Base-by-base conservation (phyloP, 2,329 filamentous ascomycete genomes). In the Sporothrix globosa region DNA sequence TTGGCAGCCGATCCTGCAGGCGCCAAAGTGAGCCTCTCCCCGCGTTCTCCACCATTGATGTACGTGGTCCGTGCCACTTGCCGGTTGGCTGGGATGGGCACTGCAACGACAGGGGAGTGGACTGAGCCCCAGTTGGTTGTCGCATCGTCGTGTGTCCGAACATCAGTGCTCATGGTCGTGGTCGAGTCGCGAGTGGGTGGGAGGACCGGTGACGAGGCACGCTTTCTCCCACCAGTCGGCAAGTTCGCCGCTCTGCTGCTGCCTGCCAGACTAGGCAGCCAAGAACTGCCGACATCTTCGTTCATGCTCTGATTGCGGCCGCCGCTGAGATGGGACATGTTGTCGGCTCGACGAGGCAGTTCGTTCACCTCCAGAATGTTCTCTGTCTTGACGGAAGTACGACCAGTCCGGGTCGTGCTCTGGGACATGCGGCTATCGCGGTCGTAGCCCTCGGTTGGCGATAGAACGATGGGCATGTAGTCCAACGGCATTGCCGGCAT, bases 131-230 rank as follows among this genome's bases (percentile, higher is more conserved):
- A 85, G 71, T 82, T 80, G 19, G 82, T 82, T 5, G 78, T 81
- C 1, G 76, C 77, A 61, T 84, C 82, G 39, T 84, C 83, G 14
- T 77, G 74, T 1, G 76, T 76, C 50, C 77, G 77, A 34, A 76
- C 78, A 44, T 74, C 78, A 30, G 79, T 82, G 30, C 75, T 78
- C 44, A 78, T 77, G 41, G 77, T 80, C 74, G 75, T 76, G 13
- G 76, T 76, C 14, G 79, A 80, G 34, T 77, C 79, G 66, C 80
- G 79, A 17, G 77, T 71, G 0, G 72, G 70, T 9, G 84, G 84
- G 56, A 87, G 77, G 2, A 86, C 79, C 2, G 83, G 84, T 19
- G 85, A 87, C 3, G 85, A 86, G 66, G 80, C 81, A 21, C 84
- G 82, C 73, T 83, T 82, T 21, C 75, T 75, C 60, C 76, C 79